Evolutionary conservation across 352 stramenopile genomes (phyloP).

Genomic region (Halophytophthora batemanensis): DNA sequence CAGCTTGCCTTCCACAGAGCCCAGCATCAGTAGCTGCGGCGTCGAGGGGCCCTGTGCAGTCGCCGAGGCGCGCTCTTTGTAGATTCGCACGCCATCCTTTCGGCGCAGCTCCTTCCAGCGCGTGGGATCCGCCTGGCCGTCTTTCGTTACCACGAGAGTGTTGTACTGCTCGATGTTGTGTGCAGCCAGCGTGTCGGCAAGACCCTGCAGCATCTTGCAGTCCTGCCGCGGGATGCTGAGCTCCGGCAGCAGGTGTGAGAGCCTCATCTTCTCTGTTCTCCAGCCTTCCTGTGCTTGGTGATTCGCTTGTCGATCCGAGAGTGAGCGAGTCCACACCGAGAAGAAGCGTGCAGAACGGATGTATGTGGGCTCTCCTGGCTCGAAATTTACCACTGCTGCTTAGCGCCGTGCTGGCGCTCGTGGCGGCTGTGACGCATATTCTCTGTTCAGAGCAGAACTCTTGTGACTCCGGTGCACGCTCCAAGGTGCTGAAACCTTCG

Average conservation of each 20-base stretch:
- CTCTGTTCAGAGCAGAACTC: too few relatives aligned
- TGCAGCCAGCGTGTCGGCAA: conserved; percentile 32
- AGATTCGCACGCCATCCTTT: conserved; percentile 30
- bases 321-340: too few relatives aligned
- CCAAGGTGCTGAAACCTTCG: too few relatives aligned
- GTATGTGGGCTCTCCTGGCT: too few relatives aligned
- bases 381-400: too few relatives aligned
- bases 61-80: conserved; percentile 24
- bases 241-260: conserved; percentile 28
- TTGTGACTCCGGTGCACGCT: too few relatives aligned
- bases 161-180: conserved; percentile 60
- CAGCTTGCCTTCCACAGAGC: conserved; percentile 36
- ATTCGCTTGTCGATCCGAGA: too few relatives aligned
- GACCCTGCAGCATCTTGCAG: conserved; percentile 28
- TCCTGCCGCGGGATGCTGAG: conserved; percentile 30
- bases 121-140: conserved; percentile 31
- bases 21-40: conserved; percentile 38
- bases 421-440: too few relatives aligned
- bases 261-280: conserved; percentile 14
- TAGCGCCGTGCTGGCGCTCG: too few relatives aligned
- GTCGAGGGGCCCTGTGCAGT: conserved; percentile 20
- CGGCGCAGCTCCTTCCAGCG: conserved; percentile 36
- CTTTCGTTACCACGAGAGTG: conserved; percentile 39
- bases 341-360: too few relatives aligned
- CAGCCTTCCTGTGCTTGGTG: too few relatives aligned